A percentile compares a stretch with the other conserved stretches of the same genome.
Evolutionary conservation across 345 rosid species (phyloP).

Genomic region (Lenwebbia sp.): DNA sequence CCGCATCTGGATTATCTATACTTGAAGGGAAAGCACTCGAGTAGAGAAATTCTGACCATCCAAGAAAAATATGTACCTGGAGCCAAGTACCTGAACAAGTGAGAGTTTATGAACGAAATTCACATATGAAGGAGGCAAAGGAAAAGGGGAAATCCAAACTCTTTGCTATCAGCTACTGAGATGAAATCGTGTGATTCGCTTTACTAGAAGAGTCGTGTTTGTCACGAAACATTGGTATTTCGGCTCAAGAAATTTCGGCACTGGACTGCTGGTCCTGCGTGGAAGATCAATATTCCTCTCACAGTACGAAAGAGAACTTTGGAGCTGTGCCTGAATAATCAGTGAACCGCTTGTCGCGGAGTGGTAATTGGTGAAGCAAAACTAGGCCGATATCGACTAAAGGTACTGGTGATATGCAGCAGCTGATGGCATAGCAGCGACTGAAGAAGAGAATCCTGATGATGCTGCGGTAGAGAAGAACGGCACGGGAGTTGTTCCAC

Average conservation of each 20-base stretch:
- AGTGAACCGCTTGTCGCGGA: neutral
- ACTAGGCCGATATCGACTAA: neutral
- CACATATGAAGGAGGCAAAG: neutral
- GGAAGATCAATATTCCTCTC: neutral
- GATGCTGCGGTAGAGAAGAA: constrained; percentile 69
- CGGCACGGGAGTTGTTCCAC: constrained; percentile 21
- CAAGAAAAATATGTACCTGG: neutral
- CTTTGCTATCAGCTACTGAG: neutral
- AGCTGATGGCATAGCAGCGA: constrained; percentile 6
- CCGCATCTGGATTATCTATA: neutral
- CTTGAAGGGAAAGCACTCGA: neutral
- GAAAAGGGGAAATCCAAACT: neutral
- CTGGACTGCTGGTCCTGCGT: neutral
- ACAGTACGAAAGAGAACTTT: neutral
- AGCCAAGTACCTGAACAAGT: neutral
- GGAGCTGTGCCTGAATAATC: neutral
- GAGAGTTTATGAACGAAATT: neutral
- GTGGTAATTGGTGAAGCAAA: neutral
- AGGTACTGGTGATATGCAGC: neutral
- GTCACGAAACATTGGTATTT: neutral
- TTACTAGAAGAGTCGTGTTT: neutral
- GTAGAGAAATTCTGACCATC: neutral
- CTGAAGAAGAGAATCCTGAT: constrained; percentile 70
- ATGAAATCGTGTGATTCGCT: neutral
- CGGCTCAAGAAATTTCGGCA: neutral